Base-by-base conservation (phyloP, 2,329 filamentous ascomycete species). In the Botrytis porri region DNA sequence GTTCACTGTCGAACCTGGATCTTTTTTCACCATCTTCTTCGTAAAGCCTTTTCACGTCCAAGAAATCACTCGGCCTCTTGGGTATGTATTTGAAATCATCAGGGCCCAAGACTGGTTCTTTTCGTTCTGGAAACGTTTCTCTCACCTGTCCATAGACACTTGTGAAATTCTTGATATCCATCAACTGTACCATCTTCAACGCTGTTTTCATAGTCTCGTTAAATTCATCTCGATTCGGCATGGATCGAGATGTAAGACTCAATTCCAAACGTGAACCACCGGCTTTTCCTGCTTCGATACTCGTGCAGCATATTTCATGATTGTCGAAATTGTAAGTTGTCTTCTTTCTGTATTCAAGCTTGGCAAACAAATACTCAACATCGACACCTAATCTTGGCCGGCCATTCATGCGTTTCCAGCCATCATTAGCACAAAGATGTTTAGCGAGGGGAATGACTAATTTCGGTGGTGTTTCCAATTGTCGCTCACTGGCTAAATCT, bases 301-400 rank as follows among this genome's bases (percentile, higher is more conserved):
- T 76, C 0, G 78, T 77, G 64, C 79, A 81, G 6, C 62, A 41
- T 29, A 80, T 60, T 32, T 65, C 59, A 76, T 79, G 81, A 37
- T 73, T 73, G 3, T 77, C 63, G 64, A 75, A 79, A 7, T 74
- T 57, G 10, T 80, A 75, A 0, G 61, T 51, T 9, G 81, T 54
- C 4, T 72, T 76, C n/a, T 74, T 75, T 48, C 74, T 73, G 25
- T 79, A 76, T 48, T 81, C 78, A 7, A 81, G 76, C 10, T 79
- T 79, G 5, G 77, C 70, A 61, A 80, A 81, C 18, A 81, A 65
- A 65, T 82, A 82, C 35, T 80, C 76, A 18, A 81, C 77, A n/a
- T 78, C 73, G 16, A 75, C 29, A 9, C 69, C 48, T 6, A 29
- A 7, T 41, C 22, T 22, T 39, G 65, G 48, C 8, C 43, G 57